Evolutionary conservation across 129 eudicot genomes (phyloP), one percentile per base, ranked within the genome.

Genomic region (Dittrichia graveolens): DNA sequence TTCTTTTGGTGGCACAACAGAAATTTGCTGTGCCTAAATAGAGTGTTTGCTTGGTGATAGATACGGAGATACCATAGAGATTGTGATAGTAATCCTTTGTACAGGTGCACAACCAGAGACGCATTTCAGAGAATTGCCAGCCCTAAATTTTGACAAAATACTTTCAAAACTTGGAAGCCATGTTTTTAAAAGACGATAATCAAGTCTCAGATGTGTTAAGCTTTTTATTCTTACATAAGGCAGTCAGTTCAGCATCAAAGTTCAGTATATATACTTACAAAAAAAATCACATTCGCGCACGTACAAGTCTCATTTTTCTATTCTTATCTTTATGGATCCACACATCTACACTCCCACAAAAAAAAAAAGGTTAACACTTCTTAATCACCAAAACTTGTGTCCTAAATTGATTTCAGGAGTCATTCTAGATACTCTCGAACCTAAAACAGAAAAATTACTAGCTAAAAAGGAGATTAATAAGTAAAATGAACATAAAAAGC

Each of bases 351-450:
- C 56, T 48, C 52, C 47, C 57, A 37, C 40, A 4, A 13, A 13
- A 52, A 13, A 13, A 52, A 62, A 16, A 45, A 16, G 16, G 48
- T 45, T 40, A 13, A 14, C 31, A 2, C 56, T 14, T 46, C 18
- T 52, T 34, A 4, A 37, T 54, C 31, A 24, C 31, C 1, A 24
- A 24, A 14, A 75, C 6, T 16, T 3, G 37, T 41, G 61, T 76
- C 19, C 60, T 57, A 56, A 7, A 46, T 38, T 57, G 31, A 47
- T 4, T 58, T 59, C 50, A 44, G 11, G 4, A 2, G 58, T 47
- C 69, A 54, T 37, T 57, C 54, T 58, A 48, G 59, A 34, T 64
- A 41, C 70, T 50, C 47, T 61, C 18, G 4, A 69, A 60, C 42
- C 50, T 71, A 49, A 53, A 47, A 34, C 38, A 61, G 31, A 24